A percentile compares a stretch with the other conserved stretches of the same genome.
Conservation (phyloP, 495 filamentous ascomycete species). For the Chaetomium fimeti region DNA sequence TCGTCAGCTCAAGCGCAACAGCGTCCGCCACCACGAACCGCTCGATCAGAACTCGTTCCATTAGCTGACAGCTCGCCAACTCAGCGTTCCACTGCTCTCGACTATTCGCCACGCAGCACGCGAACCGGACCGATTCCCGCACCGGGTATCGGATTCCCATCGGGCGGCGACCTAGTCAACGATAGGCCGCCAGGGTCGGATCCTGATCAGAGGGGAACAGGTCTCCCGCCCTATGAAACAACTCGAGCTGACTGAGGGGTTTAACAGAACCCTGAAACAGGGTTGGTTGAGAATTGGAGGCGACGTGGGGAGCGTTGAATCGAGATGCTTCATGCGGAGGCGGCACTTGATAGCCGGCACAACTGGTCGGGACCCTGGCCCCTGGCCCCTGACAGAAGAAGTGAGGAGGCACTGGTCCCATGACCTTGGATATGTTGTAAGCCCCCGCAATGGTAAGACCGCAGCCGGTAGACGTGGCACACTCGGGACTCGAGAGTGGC, state of each 20-base stretch:
- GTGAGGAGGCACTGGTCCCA: background rate
- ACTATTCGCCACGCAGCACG: background rate
- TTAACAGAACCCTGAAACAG: no score
- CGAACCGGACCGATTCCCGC: conserved; percentile 9
- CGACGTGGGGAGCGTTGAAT: background rate
- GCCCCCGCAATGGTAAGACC: background rate
- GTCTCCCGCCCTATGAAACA: no score
- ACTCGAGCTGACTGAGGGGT: no score
- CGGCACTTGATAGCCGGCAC: no score
- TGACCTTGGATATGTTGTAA: background rate
- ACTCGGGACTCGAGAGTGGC: background rate
- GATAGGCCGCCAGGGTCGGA: background rate
- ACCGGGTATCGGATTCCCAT: background rate
- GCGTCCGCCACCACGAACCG: background rate
- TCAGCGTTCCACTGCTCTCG: background rate
- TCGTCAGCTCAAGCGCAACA: background rate
- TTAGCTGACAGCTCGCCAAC: conserved; percentile 13
- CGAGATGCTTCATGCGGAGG: no score
- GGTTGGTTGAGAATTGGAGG: background rate
- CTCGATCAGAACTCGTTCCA: background rate
- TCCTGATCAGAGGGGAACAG: no score
- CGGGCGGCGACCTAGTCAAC: background rate
- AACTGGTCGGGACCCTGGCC: no score
- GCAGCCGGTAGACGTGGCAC: background rate
- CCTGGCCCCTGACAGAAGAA: background rate